These are phyloP conservation scores for Claviceps spartinae DNA, from an alignment of 2,329 filamentous ascomycete genomes.

Conservation along the genomic window DNA sequence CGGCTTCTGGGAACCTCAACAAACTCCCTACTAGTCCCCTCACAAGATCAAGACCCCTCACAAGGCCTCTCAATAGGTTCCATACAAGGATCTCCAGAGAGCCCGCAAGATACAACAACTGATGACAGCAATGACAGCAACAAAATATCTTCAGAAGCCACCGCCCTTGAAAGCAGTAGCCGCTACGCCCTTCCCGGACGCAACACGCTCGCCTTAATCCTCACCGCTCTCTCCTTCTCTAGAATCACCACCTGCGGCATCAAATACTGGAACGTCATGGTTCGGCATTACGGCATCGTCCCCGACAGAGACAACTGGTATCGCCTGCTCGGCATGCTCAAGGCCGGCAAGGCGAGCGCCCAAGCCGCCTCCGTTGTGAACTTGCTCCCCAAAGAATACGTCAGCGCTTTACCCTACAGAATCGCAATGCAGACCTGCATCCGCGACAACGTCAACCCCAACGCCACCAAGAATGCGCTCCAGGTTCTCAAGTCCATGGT, in stretches of 20 bases:
- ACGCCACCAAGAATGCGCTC: constrained; percentile 51
- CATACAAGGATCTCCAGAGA: too few species aligned
- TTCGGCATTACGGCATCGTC: constrained; percentile 41
- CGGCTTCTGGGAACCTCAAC: too few species aligned
- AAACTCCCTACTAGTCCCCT: too few species aligned
- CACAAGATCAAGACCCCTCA: not conserved
- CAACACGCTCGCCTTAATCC: constrained; percentile 54
- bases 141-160: not conserved
- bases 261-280: constrained; percentile 68
- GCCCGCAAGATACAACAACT: not conserved
- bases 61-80: not conserved
- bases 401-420: constrained; percentile 45
- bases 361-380: constrained; percentile 46
- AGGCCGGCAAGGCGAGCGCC: constrained; percentile 50
- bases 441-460: constrained; percentile 63
- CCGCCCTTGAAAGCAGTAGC: constrained; percentile 8
- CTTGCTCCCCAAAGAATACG: constrained; percentile 32
- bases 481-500: constrained; percentile 53
- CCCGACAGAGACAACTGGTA: constrained; percentile 64
- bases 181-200: constrained; percentile 31
- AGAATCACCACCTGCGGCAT: constrained; percentile 48
- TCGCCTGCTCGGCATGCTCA: constrained; percentile 53
- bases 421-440: constrained; percentile 62
- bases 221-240: constrained; percentile 49
- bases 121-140: not conserved